Evolutionary conservation across 805 yeast species (phyloP), one percentile per base, ranked within the genome.

Genomic region (Groenewaldozyma salmanticensis): DNA sequence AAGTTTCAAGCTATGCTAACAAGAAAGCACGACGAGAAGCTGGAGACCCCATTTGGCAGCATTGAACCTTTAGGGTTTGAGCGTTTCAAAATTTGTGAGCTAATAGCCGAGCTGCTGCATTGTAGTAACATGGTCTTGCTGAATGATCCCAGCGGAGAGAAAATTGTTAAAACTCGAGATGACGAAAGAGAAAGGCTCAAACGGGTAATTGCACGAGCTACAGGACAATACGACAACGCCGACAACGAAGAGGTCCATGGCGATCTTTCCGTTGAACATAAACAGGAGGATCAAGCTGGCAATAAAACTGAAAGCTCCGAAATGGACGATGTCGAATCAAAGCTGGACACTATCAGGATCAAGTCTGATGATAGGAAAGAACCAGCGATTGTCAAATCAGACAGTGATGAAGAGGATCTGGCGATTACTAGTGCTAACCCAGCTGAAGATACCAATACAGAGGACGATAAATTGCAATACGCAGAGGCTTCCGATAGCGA

Each of bases 51-150:
- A 31, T 70, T 81, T 49, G 84, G 86, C 16, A 61, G 62, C 21
- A 71, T 74, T 51, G 79, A 77, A 52, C 87, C 92, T 1, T 64
- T 92, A 18, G 98, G 98, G 0, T 85, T 90, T 59, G 94, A 88
- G 52, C 71, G 88, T 48, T 88, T 92, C 63, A 84, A 87, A 55
- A 74, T 92, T 19, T 79, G 95, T 46, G 99, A 92, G 62, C 66
- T 92, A 39, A 76, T 92, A 37, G 98, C 98, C 0, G 99, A 92
- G 55, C 68, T 92, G 32, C 69, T 92, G 42, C 98, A 92, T 61
- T 92, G 99, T 57, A 86, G 96, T n/a, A 92, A 92, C 62, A 92
- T 92, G 97, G 85, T 81, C 0, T 68, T 87, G 16, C 71, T 92
- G 50, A 92, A 90, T 58, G 86, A 88, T 35, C 75, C 72, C 32